Base-by-base conservation (phyloP, 371 early-diverging fungal genomes). In the Apophysomyces elegans region DNA sequence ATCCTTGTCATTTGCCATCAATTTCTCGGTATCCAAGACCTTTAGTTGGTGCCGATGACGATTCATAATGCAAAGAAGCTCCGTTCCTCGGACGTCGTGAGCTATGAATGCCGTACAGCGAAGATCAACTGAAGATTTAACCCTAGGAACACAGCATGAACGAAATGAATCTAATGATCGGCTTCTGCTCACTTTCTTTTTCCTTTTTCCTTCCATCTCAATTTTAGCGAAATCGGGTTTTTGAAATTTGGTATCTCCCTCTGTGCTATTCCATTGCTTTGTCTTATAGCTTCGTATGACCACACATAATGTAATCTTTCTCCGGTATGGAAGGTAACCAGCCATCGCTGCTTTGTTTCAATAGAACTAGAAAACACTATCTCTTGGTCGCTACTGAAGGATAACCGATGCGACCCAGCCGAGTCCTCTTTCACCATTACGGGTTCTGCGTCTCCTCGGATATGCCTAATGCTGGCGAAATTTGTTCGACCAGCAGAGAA, bases 31-130 rank as follows among this genome's bases (percentile, higher is more conserved):
- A 5, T 21, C 21, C 21, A 50, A 21, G 5, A 50, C 54, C 35
- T 50, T 50, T 21, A 50, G 11, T 11, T 50, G 54, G 5, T 21
- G 54, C 4, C 54, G 54, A 21, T 50, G 54, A 0, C 21, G 1
- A 18, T 59, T 61, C 69, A 69, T 69, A 32, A 69, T 61, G 26
- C 60, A 64, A 7, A 69, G 18, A n/a, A 61, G 35, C 21, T 69
- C 69, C 9, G 13, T 37, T 47, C 69, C 69, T 14, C 26, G 46
- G 21, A 43, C 11, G 8, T 61, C 58, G 18, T 69, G 64, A 1
- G 62, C 65, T 5, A 69, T n/a, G 58, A 69, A 69, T 9, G 61
- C 69, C 2, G 39, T 39, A 4, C 41, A 44, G 7, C 14, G 60
- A 6, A 36, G 3, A 12, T 43, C 60, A 13, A 5, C 41, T 59